Percentiles rank a stretch among this genome's conserved stretches.
Evolutionary conservation across 2,329 filamentous ascomycete species (phyloP).

Genomic region (Sordariomycetes sp.): DNA sequence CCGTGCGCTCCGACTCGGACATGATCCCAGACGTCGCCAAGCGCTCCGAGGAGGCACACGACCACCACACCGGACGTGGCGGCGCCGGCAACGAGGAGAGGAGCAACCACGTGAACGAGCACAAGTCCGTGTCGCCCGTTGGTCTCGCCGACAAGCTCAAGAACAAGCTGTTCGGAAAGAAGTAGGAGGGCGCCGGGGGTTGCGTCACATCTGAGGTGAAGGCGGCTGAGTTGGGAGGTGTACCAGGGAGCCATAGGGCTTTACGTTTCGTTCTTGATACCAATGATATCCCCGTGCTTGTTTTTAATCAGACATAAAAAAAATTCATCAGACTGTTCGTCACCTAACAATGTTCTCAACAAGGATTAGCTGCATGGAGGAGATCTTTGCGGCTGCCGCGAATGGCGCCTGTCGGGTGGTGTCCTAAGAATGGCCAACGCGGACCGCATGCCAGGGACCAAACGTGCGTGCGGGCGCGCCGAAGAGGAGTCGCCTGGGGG

Average conservation of each 20-base stretch:
- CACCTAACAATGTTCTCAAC: too few species aligned
- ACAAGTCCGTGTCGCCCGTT: slow-evolving; percentile 21
- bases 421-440: too few species aligned
- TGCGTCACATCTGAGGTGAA: not conserved
- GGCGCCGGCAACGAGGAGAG: slow-evolving; percentile 47
- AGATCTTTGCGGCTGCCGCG: too few species aligned
- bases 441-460: not conserved
- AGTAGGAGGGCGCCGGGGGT: slow-evolving; percentile 14
- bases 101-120: slow-evolving; percentile 10
- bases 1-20: slow-evolving; percentile 39
- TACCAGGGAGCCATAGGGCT: too few species aligned
- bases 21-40: slow-evolving; percentile 42
- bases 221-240: not conserved
- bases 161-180: slow-evolving; percentile 44
- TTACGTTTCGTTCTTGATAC: slow-evolving; percentile 1
- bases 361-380: too few species aligned
- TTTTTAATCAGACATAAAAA: too few species aligned
- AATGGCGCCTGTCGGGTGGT: too few species aligned
- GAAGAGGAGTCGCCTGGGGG: too few species aligned
- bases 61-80: slow-evolving; percentile 51
- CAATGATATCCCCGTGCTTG: slow-evolving; percentile 1
- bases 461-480: too few species aligned
- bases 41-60: slow-evolving; percentile 36
- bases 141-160: slow-evolving; percentile 50
- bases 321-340: too few species aligned